Conservation (phyloP, 139 green algal species). For the Mesotaenium endlicherianum region DNA sequence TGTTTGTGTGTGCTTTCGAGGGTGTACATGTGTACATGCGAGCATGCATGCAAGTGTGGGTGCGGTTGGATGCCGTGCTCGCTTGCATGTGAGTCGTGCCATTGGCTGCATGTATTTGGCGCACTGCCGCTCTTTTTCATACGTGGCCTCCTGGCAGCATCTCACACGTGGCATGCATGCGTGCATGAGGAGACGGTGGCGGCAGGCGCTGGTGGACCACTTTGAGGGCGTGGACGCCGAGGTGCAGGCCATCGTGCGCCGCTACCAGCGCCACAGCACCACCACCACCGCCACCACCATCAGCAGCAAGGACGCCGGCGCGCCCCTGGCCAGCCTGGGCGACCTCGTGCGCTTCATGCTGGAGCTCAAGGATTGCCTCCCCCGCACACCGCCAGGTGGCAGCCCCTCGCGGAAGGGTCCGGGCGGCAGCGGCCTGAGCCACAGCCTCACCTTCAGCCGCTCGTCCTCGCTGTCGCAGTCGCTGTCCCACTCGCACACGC, state of each 20-base stretch:
- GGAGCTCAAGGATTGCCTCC: slow-evolving; percentile 3
- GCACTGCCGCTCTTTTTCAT: too few species aligned
- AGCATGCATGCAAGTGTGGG: too few species aligned
- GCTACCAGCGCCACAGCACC: background rate
- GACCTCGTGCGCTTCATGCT: slow-evolving; percentile 42
- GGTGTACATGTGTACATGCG: too few species aligned
- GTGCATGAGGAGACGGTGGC: background rate
- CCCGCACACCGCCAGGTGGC: background rate
- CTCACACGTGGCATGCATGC: too few species aligned
- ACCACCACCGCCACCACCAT: background rate
- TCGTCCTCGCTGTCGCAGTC: background rate
- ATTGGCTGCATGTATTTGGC: too few species aligned
- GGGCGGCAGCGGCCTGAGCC: background rate
- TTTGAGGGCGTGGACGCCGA: slow-evolving; percentile 8
- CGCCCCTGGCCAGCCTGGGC: background rate
- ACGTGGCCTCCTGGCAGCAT: too few species aligned
- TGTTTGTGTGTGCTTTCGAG: too few species aligned
- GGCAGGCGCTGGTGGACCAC: slow-evolving; percentile 11
- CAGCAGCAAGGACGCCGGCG: background rate
- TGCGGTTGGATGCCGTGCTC: too few species aligned
- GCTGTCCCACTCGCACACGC: background rate
- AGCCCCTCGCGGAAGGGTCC: background rate
- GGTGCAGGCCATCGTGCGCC: background rate
- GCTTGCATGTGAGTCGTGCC: too few species aligned
- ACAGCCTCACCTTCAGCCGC: background rate